phyloP scores from a whole-genome alignment of 108 stramenopile species.

The Chaetoceros tenuissimus region DNA sequence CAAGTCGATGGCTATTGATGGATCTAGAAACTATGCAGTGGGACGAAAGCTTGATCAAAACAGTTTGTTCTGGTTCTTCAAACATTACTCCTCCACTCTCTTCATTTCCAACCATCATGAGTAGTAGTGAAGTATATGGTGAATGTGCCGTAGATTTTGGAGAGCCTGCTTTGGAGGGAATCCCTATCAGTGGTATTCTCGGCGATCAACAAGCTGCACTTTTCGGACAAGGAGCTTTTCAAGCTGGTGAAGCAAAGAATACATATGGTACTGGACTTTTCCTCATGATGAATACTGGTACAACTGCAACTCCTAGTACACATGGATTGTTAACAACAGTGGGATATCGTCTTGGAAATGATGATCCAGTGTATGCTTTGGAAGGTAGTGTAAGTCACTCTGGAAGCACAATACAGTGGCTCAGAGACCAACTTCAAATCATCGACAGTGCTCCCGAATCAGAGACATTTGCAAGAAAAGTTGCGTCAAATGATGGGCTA shows the following conservation, averaged over 20 bases:
- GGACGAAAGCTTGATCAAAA: conserved; percentile 68
- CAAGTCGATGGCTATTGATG: conserved; percentile 91
- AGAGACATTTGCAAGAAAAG: conserved; percentile 65
- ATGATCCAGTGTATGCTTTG: conserved; percentile 80
- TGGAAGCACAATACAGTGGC: conserved; percentile 95
- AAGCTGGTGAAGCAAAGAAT: conserved; percentile 84
- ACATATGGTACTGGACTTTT: conserved; percentile 99
- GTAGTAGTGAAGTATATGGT: conserved; percentile 56
- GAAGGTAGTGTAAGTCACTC: conserved; percentile 92
- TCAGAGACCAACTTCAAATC: conserved; percentile 89
- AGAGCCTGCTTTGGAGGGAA: conserved; percentile 40
- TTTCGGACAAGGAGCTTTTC: conserved; percentile 92
- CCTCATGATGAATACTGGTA: conserved; percentile 96
- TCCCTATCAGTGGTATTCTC: conserved; percentile 75
- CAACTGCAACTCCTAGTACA: conserved; percentile 34
- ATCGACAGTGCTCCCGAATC: conserved; percentile 77
- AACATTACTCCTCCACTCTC: conserved; percentile 34
- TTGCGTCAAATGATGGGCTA: conserved; percentile 78
- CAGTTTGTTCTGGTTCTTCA: conserved; percentile 42
- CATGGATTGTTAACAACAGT: conserved; percentile 96
- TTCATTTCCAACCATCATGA: conserved; percentile 54
- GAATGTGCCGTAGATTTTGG: conserved; percentile 17
- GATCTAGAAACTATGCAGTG: conserved; percentile 75
- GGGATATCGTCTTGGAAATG: conserved; percentile 78
- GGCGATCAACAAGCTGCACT: conserved; percentile 97